These are phyloP conservation scores for Tricholoma furcatifolium DNA, from an alignment of 768 basidiomycete species.

Conservation along the genomic window DNA sequence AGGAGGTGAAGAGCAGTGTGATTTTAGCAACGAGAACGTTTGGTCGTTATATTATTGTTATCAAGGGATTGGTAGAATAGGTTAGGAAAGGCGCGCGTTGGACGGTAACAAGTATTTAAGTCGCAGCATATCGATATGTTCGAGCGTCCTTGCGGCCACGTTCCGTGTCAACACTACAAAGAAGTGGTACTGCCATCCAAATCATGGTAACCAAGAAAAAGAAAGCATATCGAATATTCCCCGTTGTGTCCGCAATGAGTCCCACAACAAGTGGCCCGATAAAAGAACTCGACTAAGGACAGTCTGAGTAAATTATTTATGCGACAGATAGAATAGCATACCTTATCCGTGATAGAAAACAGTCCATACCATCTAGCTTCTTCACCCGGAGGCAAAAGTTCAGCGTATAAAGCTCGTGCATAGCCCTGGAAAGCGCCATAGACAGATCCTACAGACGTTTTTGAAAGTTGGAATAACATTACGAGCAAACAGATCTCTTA, in stretches of 20 bases:
- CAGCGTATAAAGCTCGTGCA: constrained; percentile 83
- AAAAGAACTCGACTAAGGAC: constrained; percentile 79
- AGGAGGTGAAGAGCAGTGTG: no score
- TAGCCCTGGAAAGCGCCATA: constrained; percentile 94
- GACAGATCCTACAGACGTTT: constrained; percentile 46
- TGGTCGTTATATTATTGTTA: no score
- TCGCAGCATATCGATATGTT: constrained; percentile 31
- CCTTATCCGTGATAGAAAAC: constrained; percentile 91
- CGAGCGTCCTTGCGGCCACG: constrained; percentile 54
- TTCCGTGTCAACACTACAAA: constrained; percentile 69
- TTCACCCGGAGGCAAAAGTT: constrained; percentile 83
- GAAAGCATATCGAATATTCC: constrained; percentile 90
- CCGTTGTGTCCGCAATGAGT: constrained; percentile 82
- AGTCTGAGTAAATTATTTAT: constrained; percentile 8
- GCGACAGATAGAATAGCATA: constrained; percentile 22
- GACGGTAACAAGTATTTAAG: no score
- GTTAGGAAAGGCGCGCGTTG: no score
- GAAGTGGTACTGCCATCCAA: constrained; percentile 75
- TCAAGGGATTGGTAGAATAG: no score
- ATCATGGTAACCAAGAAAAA: constrained; percentile 85
- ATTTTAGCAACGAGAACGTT: no score
- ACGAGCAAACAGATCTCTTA: constrained; percentile 23
- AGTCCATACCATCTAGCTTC: constrained; percentile 89
- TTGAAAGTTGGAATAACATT: background rate
- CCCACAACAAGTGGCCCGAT: constrained; percentile 89